Evolutionary conservation across 129 eudicot genomes (phyloP).

Genomic region (Heracleum sosnowskyi): DNA sequence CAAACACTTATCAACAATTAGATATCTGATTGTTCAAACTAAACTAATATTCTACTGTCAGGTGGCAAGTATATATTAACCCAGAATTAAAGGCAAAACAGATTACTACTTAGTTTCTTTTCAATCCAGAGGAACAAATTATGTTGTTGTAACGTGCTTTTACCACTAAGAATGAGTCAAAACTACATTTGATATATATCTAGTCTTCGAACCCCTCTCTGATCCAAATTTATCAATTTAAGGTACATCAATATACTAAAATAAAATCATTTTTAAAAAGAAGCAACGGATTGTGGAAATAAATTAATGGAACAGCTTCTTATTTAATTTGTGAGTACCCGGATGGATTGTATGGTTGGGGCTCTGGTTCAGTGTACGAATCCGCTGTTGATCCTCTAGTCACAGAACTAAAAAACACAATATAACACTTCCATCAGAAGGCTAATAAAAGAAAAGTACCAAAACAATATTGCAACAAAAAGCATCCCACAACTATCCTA

Average conservation of each 20-base stretch:
- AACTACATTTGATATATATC: neutral
- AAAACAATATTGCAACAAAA: neutral
- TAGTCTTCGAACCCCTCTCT: neutral
- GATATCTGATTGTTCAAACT: neutral
- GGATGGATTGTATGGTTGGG: conserved; percentile 32
- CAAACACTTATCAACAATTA: neutral
- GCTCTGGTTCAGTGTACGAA: conserved; percentile 24
- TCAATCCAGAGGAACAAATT: neutral
- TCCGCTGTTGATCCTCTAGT: conserved; percentile 18
- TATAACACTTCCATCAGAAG: conserved; percentile 5
- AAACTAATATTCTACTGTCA: neutral
- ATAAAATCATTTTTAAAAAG: neutral
- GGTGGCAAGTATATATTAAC: neutral
- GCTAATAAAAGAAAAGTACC: neutral
- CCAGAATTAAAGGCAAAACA: neutral
- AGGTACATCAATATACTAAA: neutral
- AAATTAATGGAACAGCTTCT: neutral
- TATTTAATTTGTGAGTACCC: conserved; percentile 19
- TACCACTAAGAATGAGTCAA: neutral
- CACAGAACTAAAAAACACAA: conserved; percentile 31
- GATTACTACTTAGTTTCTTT: no score
- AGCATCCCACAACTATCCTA: neutral
- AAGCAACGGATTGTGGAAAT: neutral
- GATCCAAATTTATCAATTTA: neutral
- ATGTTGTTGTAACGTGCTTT: no score